Evolutionary conservation across 139 green algal species (phyloP), one percentile per base, ranked within the genome.

Genomic region (Penium margaritaceum): DNA sequence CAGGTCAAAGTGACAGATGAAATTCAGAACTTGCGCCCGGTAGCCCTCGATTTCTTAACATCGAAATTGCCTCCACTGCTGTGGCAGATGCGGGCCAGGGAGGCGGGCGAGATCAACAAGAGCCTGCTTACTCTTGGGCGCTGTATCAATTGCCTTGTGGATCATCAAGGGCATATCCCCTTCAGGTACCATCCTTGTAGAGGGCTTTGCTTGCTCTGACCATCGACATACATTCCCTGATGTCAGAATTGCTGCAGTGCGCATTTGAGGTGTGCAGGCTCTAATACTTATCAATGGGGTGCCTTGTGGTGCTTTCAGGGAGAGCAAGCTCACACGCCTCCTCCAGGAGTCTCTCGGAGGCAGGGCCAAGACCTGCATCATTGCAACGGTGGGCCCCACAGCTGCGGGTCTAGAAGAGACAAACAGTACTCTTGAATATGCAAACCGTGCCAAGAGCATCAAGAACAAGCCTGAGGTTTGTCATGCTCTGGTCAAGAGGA

Each of bases 51-150:
- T n/a, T n/a, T n/a, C n/a, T n/a, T n/a, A n/a, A n/a, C n/a, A n/a
- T n/a, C n/a, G n/a, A n/a, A n/a, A n/a, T n/a, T n/a, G n/a, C n/a
- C n/a, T n/a, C n/a, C n/a, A n/a, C n/a, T n/a, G n/a, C n/a, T n/a
- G 32, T 3, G 57, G 32, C 75, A 82, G 65, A 71, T 76, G 32
- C 84, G 91, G 0, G 92, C 91, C 24, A 87, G 93, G 36, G 92
- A 97, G 81, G 94, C 94, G 2, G 93, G 92, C 34, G 73, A 90
- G 76, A 98, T 98, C 85, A 98, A 98, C 87, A 95, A 97, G 84
- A 90, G 77, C 5, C 86, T 98, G 72, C 85, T 97, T 27, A 96
- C 92, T 0, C 84, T 98, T 39, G 94, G 94, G 12, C 87, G 94
- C 32, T 93, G 98, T 19, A 98, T 98, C 78, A 96, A 88, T 15